Base-by-base conservation (phyloP, 805 yeast genomes). In the Suhomyces tanzawaensis region DNA sequence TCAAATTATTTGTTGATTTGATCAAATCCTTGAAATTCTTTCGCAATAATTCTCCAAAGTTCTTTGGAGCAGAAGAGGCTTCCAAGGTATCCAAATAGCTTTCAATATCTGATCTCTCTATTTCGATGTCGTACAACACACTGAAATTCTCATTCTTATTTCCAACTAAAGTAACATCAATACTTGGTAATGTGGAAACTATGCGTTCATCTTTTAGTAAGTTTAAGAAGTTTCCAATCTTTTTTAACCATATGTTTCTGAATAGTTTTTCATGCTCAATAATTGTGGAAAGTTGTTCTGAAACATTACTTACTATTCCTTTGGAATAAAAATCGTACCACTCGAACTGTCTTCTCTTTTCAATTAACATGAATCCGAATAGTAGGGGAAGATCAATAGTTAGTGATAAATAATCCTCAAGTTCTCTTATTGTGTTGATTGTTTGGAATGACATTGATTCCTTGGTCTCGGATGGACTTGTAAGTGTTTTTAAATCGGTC, bases 341-440 rank as follows among this genome's bases (percentile, higher is more conserved):
- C 46, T 76, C 76, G 32, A 64, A 61, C 47, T 83, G 76, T 35
- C 87, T 66, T 35, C 82, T 62, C 31, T 64, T 69, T 46, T 85
- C 90, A 32, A 84, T 70, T 3, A 82, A 44, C 57, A 78, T 73
- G n/a, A 82, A 64, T 1, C 93, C 93, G 54, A 84, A 82, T 1
- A 84, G 58, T 9, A 84, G 53, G 0, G 95, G 95, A 19, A 85
- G 53, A 53, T 85, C 93, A 11, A 77, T 68, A 1, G 82, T 77
- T 28, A 67, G 47, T 3, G 72, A 62, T 4, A 68, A 52, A 38
- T 60, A 53, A 41, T 69, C 66, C 46, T 69, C 73, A 16, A 59
- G 47, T 7, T 40, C 41, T 33, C 63, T 66, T 19, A 66, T 58
- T 16, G 43, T 36, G 34, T 46, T 51, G 16, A 64, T 52, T 3